Evolutionary conservation across 768 basidiomycete genomes (phyloP), one percentile per base, ranked within the genome.

Genomic region (Agaricus sinodeliciosus): DNA sequence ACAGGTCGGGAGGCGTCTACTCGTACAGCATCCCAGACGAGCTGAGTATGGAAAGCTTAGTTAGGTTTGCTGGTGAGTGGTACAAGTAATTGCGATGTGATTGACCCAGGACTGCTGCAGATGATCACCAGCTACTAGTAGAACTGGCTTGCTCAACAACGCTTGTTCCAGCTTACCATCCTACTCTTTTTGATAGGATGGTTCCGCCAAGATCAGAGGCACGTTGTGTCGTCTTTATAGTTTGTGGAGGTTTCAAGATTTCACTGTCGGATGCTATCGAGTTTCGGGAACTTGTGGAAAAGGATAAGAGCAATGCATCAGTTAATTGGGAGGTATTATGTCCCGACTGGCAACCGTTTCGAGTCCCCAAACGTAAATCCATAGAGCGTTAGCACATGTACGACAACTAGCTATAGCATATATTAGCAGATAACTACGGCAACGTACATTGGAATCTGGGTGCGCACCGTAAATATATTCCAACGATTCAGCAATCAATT

Each of bases 111-210:
- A 15, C 51, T 43, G 16, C 51, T 12, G 12, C 58, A 87, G 88
- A 86, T 56, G 85, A 88, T 55, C 87, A 90, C 61, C 87, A 87
- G 64, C 69, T 82, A 51, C 70, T 90, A 22, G 79, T 86, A 9
- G 87, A 91, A 59, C 71, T 90, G 19, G 84, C 89, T 1, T 89
- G 87, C 57, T 74, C 86, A 4, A 81, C 84, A 7, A 81, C 87
- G 3, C 71, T 91, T 7, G 73, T 77, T 1, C 77, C 85, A 2
- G 87, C 80, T 2, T 90, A 89, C 61, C 76, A 75, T 28, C 72
- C 66, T 1, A 64, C 68, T 4, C 66, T 90, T 25, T 81, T 90
- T 60, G 65, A 78, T 54, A 73, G 64, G 41, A 56, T 84, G 18
- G 68, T 82, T 2, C 72, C 75, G n/a, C 58, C 58, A 31, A 66